Evolutionary conservation across 176 grass and related monocot genomes (phyloP).

Genomic region (Cocos nucifera): DNA sequence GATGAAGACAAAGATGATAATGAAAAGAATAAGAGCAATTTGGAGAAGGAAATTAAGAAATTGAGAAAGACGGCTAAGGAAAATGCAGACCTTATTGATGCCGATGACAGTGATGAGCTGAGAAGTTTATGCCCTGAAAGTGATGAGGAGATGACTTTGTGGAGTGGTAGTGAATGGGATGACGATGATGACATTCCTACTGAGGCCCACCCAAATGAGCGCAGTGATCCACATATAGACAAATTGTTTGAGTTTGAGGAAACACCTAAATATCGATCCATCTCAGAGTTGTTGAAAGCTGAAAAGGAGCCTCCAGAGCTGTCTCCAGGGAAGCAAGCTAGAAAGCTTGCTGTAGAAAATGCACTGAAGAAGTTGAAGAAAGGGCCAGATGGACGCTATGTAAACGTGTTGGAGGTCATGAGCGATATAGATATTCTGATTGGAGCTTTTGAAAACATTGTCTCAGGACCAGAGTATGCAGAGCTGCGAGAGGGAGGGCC

Average conservation of each 20-base stretch:
- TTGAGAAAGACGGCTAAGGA: slow-evolving; percentile 35
- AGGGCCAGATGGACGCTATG: slow-evolving; percentile 73
- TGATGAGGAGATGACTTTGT: slow-evolving; percentile 68
- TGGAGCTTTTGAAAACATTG: slow-evolving; percentile 93
- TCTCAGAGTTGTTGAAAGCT: slow-evolving; percentile 67
- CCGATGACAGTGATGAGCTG: slow-evolving; percentile 49
- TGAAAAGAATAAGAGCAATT: slow-evolving; percentile 30
- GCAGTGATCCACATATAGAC: slow-evolving; percentile 77
- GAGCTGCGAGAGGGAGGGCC: slow-evolving; percentile 77
- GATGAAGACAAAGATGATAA: slow-evolving; percentile 28
- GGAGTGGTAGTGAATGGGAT: slow-evolving; percentile 83
- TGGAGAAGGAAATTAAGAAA: slow-evolving; percentile 84
- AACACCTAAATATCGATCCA: slow-evolving; percentile 71
- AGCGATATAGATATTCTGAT: slow-evolving; percentile 92
- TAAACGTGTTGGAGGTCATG: slow-evolving; percentile 82
- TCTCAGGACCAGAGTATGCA: slow-evolving; percentile 76
- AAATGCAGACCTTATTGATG: slow-evolving; percentile 75
- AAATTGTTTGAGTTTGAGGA: slow-evolving; percentile 95
- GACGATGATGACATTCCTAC: slow-evolving; percentile 66
- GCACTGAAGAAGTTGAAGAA: slow-evolving; percentile 94
- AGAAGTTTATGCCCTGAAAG: slow-evolving; percentile 83
- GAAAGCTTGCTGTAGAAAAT: slow-evolving; percentile 92
- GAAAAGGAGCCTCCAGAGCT: slow-evolving; percentile 86
- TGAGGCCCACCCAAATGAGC: slow-evolving; percentile 54
- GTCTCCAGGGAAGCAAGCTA: slow-evolving; percentile 83